Evolutionary conservation across 192 early-diverging fungal genomes (phyloP), one percentile per base, ranked within the genome.

Genomic region (Chytriomyces hyalinus): DNA sequence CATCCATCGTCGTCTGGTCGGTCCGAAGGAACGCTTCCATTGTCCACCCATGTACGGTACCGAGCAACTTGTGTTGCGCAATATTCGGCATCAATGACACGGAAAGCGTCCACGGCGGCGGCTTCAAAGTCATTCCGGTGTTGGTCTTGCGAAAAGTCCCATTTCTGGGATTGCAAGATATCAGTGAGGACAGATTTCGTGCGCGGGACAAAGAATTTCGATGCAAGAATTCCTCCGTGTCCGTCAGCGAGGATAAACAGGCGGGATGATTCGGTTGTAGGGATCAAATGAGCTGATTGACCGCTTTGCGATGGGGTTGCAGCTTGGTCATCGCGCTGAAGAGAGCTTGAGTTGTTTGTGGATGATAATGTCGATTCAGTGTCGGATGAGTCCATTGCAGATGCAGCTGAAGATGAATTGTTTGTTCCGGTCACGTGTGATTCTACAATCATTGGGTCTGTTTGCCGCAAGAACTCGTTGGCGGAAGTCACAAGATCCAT

Each of bases 171-270:
- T 11, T 80, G 49, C 46, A 88, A 46, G 1, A 88, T 53, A 13
- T 81, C 60, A n/a, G 53, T 4, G 13, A 89, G 64, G 36, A 43
- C 61, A 3, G 67, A 6, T 7, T 49, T 72, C 10, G 81, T 69
- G 20, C 81, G 75, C 24, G 60, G 70, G 9, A 87, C 85, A 76
- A 90, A 88, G 79, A 88, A 90, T 72, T 70, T 69, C 10, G 65
- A 69, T 48, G 76, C 76, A 10, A 78, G 76, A 17, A 80, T 79
- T 13, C 89, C 89, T 43, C 88, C 89, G 68, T 90, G 89, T 5
- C 89, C 89, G 74, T 90, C 89, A 11, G 89, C 89, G 20, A 90
- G 73, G 15, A 90, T 61, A 72, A 86, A 87, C 5, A 90, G 22
- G 10, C 78, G 70, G 22, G 78, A 47, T 36, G 45, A 8, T 47